A percentile compares a stretch with the other conserved stretches of the same genome.
These are phyloP conservation scores for Paracorniculantispora psalliotae DNA, from an alignment of 2,329 filamentous ascomycete species.

Conservation along the genomic window DNA sequence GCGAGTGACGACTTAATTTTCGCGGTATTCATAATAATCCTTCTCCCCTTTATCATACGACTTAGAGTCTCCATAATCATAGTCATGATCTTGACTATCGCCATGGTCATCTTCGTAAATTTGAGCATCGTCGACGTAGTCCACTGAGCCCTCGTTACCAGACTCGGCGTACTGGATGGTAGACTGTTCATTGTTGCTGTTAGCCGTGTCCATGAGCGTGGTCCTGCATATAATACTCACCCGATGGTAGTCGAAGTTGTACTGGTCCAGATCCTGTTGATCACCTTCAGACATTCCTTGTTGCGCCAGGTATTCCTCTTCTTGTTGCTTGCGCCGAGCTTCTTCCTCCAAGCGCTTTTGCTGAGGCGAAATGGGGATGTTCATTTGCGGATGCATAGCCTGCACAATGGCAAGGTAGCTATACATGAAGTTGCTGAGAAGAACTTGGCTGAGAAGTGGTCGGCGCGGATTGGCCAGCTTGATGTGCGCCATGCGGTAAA, in stretches of 20 bases:
- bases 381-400: conserved; percentile 95
- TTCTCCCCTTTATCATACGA: conserved; percentile 35
- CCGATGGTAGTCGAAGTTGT: conserved; percentile 50
- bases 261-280: conserved; percentile 45
- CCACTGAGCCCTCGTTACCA: conserved; percentile 37
- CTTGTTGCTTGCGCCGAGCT: conserved; percentile 44
- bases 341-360: conserved; percentile 59
- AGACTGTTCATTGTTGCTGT: conserved; percentile 28
- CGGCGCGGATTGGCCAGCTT: conserved; percentile 96
- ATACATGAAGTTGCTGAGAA: conserved; percentile 99
- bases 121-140: conserved; percentile 49
- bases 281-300: conserved; percentile 44
- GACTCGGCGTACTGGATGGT: conserved; percentile 44
- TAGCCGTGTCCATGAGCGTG: neutral
- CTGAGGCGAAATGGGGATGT: conserved; percentile 79
- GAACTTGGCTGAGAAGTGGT: conserved; percentile 86
- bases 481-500: conserved; percentile 98
- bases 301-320: conserved; percentile 41
- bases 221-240: conserved; percentile 31
- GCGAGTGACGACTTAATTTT: neutral
- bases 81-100: conserved; percentile 32
- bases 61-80: conserved; percentile 35
- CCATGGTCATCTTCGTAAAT: conserved; percentile 50
- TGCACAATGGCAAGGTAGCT: conserved; percentile 97
- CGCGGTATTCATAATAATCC: conserved; percentile 37